Conservation (phyloP, 306 rosid species). For the Cyamopsis tetragonoloba region DNA sequence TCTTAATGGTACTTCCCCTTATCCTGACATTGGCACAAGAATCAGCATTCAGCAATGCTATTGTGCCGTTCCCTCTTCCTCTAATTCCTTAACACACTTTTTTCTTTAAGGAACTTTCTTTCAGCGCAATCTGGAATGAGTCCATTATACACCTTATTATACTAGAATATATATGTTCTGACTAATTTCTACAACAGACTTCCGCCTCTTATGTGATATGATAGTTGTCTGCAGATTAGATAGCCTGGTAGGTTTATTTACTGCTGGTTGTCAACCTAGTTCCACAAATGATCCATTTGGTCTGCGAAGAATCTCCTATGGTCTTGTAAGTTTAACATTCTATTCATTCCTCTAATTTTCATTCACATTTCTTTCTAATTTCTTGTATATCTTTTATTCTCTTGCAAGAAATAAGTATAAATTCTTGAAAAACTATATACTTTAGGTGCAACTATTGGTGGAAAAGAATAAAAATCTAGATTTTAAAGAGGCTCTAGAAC, state of each 20-base stretch:
- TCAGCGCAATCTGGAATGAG: not conserved
- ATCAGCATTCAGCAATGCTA: not conserved
- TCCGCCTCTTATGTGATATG: constrained; percentile 25
- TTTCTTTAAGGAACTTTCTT: constrained; percentile 3
- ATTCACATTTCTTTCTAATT: not conserved
- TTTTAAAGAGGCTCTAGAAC: constrained; percentile 67
- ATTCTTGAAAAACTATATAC: constrained; percentile 24
- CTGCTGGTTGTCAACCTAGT: constrained; percentile 95
- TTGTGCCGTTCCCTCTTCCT: not conserved
- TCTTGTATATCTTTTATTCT: not conserved
- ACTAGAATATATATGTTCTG: not conserved
- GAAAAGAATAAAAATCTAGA: constrained; percentile 74
- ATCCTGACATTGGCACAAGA: not conserved
- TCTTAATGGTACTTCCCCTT: not conserved
- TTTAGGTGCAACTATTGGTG: constrained; percentile 86
- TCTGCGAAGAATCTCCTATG: constrained; percentile 86
- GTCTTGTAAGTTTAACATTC: constrained; percentile 64
- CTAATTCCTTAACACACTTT: not conserved
- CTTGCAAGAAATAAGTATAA: not conserved
- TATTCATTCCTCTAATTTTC: not conserved
- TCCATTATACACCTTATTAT: not conserved
- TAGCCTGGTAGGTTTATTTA: constrained; percentile 90
- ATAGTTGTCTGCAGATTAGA: constrained; percentile 66
- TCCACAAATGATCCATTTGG: constrained; percentile 90
- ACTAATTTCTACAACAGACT: not conserved